phyloP scores from a whole-genome alignment of 768 basidiomycete genomes.

The Boletus coccyginus region DNA sequence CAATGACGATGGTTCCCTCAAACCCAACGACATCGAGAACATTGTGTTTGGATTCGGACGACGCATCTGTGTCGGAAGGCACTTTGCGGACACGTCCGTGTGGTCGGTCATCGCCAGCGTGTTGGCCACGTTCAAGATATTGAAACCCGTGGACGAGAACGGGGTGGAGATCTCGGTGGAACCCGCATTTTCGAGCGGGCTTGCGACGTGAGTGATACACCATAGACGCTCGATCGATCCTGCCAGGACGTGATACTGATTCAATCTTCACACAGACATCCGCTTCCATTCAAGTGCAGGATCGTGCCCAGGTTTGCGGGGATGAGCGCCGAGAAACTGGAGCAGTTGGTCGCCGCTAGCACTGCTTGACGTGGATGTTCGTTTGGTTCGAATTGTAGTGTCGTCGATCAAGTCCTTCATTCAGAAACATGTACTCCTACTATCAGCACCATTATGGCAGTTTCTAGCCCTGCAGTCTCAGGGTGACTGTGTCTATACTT shows the following conservation, averaged over 20 bases:
- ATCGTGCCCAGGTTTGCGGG: not conserved
- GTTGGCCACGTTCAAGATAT: not conserved
- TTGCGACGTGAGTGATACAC: not conserved
- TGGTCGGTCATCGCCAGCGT: not conserved
- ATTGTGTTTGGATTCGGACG: conserved; percentile 21
- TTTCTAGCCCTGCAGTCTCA: too few relatives aligned
- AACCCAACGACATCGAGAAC: conserved; percentile 2
- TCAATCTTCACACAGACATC: not conserved
- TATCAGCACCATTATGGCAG: too few relatives aligned
- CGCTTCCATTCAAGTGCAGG: not conserved
- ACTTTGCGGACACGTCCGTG: conserved; percentile 9
- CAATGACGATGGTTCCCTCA: not conserved
- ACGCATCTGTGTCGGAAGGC: conserved; percentile 15
- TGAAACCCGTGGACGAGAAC: not conserved
- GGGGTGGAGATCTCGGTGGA: conserved; percentile 3
- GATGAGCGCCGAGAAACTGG: not conserved
- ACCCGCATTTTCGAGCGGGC: not conserved
- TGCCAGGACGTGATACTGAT: not conserved
- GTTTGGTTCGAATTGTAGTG: too few relatives aligned
- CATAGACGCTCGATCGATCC: not conserved
- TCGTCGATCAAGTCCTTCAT: too few relatives aligned
- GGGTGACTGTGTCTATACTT: too few relatives aligned
- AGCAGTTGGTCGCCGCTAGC: not conserved
- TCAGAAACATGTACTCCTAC: too few relatives aligned
- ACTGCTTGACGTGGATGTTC: not conserved